Base-by-base conservation (phyloP, 1,139 yeast genomes). In the Blastobotrys serpentis region DNA sequence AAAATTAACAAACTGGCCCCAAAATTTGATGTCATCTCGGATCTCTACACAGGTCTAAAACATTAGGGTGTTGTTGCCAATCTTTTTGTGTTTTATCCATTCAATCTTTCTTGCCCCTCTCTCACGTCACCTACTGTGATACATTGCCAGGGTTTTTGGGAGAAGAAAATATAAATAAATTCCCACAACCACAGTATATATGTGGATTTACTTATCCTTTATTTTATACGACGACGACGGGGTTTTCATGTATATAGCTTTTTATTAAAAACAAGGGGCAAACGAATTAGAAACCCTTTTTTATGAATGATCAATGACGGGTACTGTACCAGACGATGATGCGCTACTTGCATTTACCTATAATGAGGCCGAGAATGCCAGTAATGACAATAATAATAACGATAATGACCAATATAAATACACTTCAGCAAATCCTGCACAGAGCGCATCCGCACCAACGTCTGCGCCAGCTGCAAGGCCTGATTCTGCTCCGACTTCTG, bases 261-360 rank as follows among this genome's bases (percentile, higher is more conserved):
- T 36, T 18, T 36, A n/a, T 10, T 36, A 19, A 29, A 29, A 36
- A 14, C 40, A 10, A 36, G 25, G 40, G 19, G 40, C 8, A 3
- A 13, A 16, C 40, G 14, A 36, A 23, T 19, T 36, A 6, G 4
- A 29, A 29, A 7, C 32, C 32, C 32, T 29, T 29, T 21, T 21
- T 39, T 37, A 10, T 39, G 34, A 32, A 18, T 22, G 38, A 39
- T 33, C 46, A 40, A 50, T 50, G 52, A 25, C 52, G 25, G 52
- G 47, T 37, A 48, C 46, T 16, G 52, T 50, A 3, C 49, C 47
- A 11, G 53, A 50, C 25, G 53, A 50, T 16, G 50, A 50, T 40
- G 36, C 51, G 17, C 43, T 50, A 23, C 37, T 50, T 37, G 44
- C 50, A 25, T 50, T 50, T 30, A 44, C 49, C 17, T 47, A 48